A percentile compares a stretch with the other conserved stretches of the same genome.
Evolutionary conservation across 1,284 basidiomycete species (phyloP).

Genomic region (Naganishia sp.): DNA sequence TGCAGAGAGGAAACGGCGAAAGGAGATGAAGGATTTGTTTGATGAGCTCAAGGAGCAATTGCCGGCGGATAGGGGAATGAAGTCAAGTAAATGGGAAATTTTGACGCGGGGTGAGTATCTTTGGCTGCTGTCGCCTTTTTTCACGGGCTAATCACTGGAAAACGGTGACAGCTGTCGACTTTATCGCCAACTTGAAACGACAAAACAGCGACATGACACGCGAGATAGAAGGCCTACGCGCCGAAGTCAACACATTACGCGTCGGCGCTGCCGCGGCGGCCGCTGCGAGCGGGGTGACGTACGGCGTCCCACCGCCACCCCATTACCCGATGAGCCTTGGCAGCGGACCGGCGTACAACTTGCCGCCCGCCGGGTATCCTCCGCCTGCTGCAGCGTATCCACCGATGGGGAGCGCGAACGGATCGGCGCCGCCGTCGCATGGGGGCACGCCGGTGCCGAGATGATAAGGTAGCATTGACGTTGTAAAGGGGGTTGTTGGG

Average conservation of each 20-base stretch:
- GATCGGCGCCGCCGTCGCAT: slow-evolving; percentile 15
- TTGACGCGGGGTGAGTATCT: slow-evolving; percentile 74
- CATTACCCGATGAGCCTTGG: slow-evolving; percentile 23
- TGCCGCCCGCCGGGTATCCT: slow-evolving; percentile 11
- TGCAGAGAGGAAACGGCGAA: slow-evolving; percentile 88
- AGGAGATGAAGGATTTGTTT: slow-evolving; percentile 96
- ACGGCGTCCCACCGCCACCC: slow-evolving; percentile 29
- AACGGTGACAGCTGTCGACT: slow-evolving; percentile 72
- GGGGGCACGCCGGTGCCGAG: slow-evolving; percentile 17
- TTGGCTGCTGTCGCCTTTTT: slow-evolving; percentile 6
- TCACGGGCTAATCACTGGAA: slow-evolving; percentile 20
- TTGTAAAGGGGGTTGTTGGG: too few relatives aligned
- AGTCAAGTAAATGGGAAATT: slow-evolving; percentile 96
- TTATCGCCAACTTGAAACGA: slow-evolving; percentile 73
- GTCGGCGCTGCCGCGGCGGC: slow-evolving; percentile 30
- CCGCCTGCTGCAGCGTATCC: background rate
- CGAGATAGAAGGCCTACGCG: slow-evolving; percentile 73
- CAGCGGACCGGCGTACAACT: slow-evolving; percentile 9
- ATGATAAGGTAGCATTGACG: background rate
- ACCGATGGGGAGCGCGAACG: background rate
- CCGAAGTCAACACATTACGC: slow-evolving; percentile 59
- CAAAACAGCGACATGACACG: slow-evolving; percentile 71
- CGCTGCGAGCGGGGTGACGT: slow-evolving; percentile 29
- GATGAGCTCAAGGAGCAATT: slow-evolving; percentile 88
- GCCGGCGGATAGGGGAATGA: slow-evolving; percentile 86